Base-by-base conservation (phyloP, 2,329 filamentous ascomycete genomes). In the Metarhizium humberi region DNA sequence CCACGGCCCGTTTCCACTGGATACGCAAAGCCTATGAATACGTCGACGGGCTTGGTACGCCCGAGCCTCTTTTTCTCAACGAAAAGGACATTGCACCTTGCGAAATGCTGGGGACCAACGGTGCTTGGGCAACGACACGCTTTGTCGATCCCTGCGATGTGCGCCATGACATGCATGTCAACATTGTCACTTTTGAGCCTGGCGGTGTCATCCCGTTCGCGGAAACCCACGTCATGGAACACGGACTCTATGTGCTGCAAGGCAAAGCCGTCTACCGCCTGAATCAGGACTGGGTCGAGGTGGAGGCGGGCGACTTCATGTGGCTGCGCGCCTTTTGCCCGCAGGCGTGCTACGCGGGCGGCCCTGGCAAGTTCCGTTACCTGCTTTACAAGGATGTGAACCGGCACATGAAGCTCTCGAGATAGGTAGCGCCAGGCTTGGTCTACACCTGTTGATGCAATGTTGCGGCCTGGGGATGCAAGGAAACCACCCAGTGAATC, bases 201-300 rank as follows among this genome's bases (percentile, higher is more conserved):
- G 55, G 55, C 14, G 55, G 38, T 10, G 55, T 56, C 8, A 56
- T 56, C 16, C 55, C 55, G 10, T 56, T 56, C 36, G 55, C 55
- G 4, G 55, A 56, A 46, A 56, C 55, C 14, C 55, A 56, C 47
- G 55, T 56, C 30, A 56, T 56, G 55, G 55, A 56, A 51, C 55
- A 56, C 16, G 55, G 55, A 1, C 55, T 56, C n/a, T 56, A 56
- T 13, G 55, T 56, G 4, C 51, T 56, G 8, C 51, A 56, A 30
- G 55, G 55, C 25, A 56, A 56, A 29, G 55, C 55, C 7, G 55
- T 56, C 8, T 56, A 56, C n/a, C 51, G 55, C 3, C 51, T 56
- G 11, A 56, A 56, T 6, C 55, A 51, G 46, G 55, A 53, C 40
- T 56, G 55, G 55, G 55, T 56, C 20, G 55, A 56, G 40, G 55